These are phyloP conservation scores for Castanopsis chinensis DNA, from an alignment of 306 rosid species.

Conservation along the genomic window DNA sequence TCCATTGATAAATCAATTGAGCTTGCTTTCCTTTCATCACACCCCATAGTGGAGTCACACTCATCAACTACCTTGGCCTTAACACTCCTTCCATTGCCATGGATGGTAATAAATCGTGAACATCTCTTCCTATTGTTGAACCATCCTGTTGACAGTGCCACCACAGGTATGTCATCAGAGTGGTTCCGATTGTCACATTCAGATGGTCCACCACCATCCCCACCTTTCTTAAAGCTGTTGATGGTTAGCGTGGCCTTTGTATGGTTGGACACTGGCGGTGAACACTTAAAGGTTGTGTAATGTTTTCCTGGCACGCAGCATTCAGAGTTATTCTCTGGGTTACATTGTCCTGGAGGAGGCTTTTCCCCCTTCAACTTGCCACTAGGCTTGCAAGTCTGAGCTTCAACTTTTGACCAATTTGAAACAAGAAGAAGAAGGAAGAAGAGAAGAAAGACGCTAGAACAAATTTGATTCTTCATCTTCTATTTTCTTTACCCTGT, in stretches of 20 bases:
- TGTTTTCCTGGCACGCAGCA: slow-evolving; percentile 15
- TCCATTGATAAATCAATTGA: no score
- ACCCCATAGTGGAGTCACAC: slow-evolving; percentile 58
- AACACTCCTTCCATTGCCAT: slow-evolving; percentile 47
- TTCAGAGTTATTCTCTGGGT: neutral
- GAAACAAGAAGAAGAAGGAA: slow-evolving; percentile 4
- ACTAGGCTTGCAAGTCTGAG: neutral
- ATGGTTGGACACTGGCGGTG: slow-evolving; percentile 12
- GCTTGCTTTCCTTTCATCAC: no score
- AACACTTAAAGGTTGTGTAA: slow-evolving; percentile 28
- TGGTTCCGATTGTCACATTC: slow-evolving; percentile 39
- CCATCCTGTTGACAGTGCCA: no score
- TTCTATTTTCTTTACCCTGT: neutral
- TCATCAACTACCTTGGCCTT: slow-evolving; percentile 58
- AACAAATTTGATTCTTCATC: slow-evolving; percentile 8
- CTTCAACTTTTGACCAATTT: neutral
- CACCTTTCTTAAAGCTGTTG: slow-evolving; percentile 36
- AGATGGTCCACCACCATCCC: slow-evolving; percentile 37
- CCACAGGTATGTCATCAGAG: slow-evolving; percentile 25
- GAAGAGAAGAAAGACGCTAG: neutral
- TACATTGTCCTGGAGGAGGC: slow-evolving; percentile 30
- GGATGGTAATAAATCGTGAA: slow-evolving; percentile 24
- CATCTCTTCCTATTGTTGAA: slow-evolving; percentile 39
- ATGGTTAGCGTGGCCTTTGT: slow-evolving; percentile 47
- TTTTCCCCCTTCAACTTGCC: slow-evolving; percentile 24